Evolutionary conservation across 2,329 filamentous ascomycete genomes (phyloP), one percentile per base, ranked within the genome.

Genomic region (Cladobotryum protrusum): DNA sequence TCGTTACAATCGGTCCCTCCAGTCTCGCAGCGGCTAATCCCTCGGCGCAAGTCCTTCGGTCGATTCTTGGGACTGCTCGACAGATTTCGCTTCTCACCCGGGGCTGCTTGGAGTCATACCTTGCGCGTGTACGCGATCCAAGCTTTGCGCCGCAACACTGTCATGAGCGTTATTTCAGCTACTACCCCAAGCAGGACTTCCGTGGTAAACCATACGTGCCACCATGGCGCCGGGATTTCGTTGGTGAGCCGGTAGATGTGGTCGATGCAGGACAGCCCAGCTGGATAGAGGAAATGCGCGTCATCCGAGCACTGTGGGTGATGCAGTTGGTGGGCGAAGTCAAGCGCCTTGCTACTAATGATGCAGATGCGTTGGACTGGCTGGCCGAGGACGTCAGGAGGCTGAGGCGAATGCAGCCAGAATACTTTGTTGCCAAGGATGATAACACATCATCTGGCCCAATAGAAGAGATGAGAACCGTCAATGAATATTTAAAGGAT

Each of bases 231-330:
- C 47, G 33, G 8, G 40, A 43, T 5, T 55, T 51, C 17, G 8
- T 15, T 1, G 46, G 53, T 3, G 52, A 18, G 8, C 49, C 52
- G 9, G 46, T 14, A 2, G 24, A 11, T 1, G 36, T 52, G 6
- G 29, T 19, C 3, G 45, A 52, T 50, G 17, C 19, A 5, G 54
- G 53, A 3, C 50, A 56, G 9, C 58, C 58, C 0, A 56, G 33
- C 24, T 59, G 57, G 57, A 51, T 58, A 2, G 58, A 60, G 33
- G 57, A 58, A n/a, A 60, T 60, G 57, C 52, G 58, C n/a, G 58
- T 34, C 19, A 11, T 50, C 6, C 57, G 58, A 5, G 57, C 56
- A 29, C 13, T 59, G 7, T 60, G 57, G 58, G 12, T 49, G 3
- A 45, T 56, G 12, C 56, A 60, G 12, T 8, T 59, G 12, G 41